phyloP scores from a whole-genome alignment of 1,284 basidiomycete species.

The Lentinula novae-zelandiae region DNA sequence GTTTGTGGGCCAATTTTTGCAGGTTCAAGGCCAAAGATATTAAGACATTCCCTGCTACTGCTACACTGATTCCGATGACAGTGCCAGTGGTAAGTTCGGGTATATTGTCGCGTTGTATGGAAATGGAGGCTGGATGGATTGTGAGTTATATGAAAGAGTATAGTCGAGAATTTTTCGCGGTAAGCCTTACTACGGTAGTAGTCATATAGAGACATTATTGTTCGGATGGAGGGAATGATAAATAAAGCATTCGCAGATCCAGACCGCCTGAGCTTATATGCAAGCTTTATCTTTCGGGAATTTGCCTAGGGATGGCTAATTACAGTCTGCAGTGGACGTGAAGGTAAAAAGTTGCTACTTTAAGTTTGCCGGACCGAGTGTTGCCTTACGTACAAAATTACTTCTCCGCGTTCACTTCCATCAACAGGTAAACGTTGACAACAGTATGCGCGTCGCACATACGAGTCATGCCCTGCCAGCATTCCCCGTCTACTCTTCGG shows the following conservation, averaged over 20 bases:
- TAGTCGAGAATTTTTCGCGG: background rate
- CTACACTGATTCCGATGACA: slow-evolving; percentile 80
- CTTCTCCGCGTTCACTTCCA: background rate
- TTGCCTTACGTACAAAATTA: background rate
- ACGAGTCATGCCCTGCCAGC: slow-evolving; percentile 68
- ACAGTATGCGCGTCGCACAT: slow-evolving; percentile 73
- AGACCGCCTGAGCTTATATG: background rate
- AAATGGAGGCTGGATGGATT: background rate
- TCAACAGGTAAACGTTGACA: background rate
- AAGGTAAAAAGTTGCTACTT: background rate
- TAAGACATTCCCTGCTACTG: slow-evolving; percentile 83
- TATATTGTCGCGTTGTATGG: slow-evolving; percentile 26
- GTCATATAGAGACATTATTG: background rate
- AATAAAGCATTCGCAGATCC: background rate
- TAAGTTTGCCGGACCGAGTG: background rate
- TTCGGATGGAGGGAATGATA: background rate
- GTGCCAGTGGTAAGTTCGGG: slow-evolving; percentile 59
- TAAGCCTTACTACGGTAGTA: background rate
- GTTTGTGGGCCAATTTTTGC: slow-evolving; percentile 88
- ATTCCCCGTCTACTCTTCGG: slow-evolving; percentile 86
- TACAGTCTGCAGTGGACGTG: background rate
- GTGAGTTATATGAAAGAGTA: background rate
- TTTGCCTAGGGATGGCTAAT: too few relatives aligned
- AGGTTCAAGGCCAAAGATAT: slow-evolving; percentile 89
- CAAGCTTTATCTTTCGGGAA: too few relatives aligned